Percentiles rank a stretch among this genome's conserved stretches.
phyloP scores from a whole-genome alignment of 2,329 filamentous ascomycete species.

The Colletotrichum sp. region DNA sequence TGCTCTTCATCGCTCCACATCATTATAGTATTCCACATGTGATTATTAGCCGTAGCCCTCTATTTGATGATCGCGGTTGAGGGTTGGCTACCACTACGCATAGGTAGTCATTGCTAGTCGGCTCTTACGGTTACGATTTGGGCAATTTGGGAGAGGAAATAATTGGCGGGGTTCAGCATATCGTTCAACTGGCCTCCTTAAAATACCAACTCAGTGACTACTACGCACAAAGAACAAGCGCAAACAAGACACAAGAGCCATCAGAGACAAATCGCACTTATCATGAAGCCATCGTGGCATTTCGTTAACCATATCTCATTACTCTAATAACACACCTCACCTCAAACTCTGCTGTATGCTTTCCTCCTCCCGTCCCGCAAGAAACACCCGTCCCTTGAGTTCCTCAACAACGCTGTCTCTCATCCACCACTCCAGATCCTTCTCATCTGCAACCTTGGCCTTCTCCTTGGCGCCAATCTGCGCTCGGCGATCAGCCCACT shows the following conservation, averaged over 20 bases:
- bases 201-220: fast-evolving
- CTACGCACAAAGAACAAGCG: not conserved
- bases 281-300: not conserved
- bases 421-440: conserved; percentile 57
- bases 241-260: not conserved
- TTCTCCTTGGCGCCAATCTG: conserved; percentile 29
- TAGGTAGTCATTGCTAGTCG: fast-evolving
- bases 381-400: conserved; percentile 60
- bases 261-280: not conserved
- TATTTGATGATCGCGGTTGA: not conserved
- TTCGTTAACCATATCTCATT: not conserved
- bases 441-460: conserved; percentile 20
- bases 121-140: not conserved
- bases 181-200: not conserved
- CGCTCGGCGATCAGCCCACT: conserved; percentile 57
- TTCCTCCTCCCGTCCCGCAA: conserved; percentile 37
- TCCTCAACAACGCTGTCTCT: conserved; percentile 59
- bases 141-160: fast-evolving
- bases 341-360: not conserved
- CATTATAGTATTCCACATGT: not conserved
- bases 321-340: not conserved
- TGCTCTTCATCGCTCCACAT: not conserved
- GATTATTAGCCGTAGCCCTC: not conserved
- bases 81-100: not conserved
- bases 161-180: not conserved